Evolutionary conservation across 495 filamentous ascomycete genomes (phyloP).

Genomic region (Echria macrotheca): DNA sequence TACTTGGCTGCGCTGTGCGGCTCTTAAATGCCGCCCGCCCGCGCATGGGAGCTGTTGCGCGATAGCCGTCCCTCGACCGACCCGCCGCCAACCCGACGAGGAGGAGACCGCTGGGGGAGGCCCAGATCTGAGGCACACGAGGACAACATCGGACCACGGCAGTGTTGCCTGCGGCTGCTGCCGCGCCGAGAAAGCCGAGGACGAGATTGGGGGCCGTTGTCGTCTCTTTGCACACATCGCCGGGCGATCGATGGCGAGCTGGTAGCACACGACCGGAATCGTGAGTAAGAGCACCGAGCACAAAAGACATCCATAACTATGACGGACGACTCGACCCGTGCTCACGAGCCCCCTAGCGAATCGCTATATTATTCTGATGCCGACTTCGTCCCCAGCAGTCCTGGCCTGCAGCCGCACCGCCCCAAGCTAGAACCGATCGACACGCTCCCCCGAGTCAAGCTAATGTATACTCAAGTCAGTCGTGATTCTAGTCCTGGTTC

Average conservation of each 20-base stretch:
- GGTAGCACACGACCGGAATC: conserved; percentile 16
- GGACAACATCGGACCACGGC: not conserved
- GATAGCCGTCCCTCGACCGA: conserved; percentile 5
- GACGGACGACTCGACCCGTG: conserved; percentile 30
- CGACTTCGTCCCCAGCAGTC: conserved; percentile 36
- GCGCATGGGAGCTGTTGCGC: conserved; percentile 20
- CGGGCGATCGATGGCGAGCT: conserved; percentile 29
- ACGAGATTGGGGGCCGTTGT: not conserved
- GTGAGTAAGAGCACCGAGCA: conserved; percentile 25
- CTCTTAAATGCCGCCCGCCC: conserved; percentile 24
- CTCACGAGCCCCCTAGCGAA: no score
- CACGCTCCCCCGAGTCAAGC: no score
- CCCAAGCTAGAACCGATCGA: conserved; percentile 36
- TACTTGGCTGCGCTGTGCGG: conserved; percentile 25
- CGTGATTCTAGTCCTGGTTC: conserved; percentile 28
- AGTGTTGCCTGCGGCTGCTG: not conserved
- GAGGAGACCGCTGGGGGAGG: conserved; percentile 6
- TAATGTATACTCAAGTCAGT: no score
- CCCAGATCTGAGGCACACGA: not conserved
- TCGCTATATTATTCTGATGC: conserved; percentile 42
- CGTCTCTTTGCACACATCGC: conserved; percentile 5
- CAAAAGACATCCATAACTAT: conserved; percentile 42
- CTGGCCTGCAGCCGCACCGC: conserved; percentile 35
- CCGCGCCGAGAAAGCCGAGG: not conserved
- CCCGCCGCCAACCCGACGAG: conserved; percentile 12